Percentiles rank a stretch among this genome's conserved stretches.
Evolutionary conservation across 1,284 basidiomycete species (phyloP).

Genomic region (Vanrija humicola): DNA sequence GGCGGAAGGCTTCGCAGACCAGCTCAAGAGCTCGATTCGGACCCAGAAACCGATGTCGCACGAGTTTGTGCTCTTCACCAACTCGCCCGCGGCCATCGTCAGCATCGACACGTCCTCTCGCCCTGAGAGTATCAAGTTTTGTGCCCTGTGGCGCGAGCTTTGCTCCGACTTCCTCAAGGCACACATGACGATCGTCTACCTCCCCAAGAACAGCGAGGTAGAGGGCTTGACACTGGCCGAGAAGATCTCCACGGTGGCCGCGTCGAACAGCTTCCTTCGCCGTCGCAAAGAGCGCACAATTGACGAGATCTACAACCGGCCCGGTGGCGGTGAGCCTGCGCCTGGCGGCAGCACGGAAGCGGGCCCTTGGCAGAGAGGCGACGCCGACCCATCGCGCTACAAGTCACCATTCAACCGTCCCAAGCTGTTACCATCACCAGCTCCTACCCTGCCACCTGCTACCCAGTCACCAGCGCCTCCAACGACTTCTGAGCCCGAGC

Average conservation of each 20-base stretch:
- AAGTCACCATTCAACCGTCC: constrained; percentile 37
- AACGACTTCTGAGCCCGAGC: neutral
- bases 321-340: constrained; percentile 34
- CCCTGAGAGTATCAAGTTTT: constrained; percentile 39
- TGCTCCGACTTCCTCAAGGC: constrained; percentile 39
- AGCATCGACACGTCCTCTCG: constrained; percentile 44
- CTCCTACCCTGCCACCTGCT: neutral
- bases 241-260: constrained; percentile 44
- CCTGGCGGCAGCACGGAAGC: constrained; percentile 32
- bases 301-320: constrained; percentile 30
- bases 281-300: constrained; percentile 37
- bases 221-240: constrained; percentile 44
- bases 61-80: constrained; percentile 45
- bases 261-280: constrained; percentile 42
- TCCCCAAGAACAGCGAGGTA: constrained; percentile 36
- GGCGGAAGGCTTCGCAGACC: constrained; percentile 42
- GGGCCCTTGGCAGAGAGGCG: constrained; percentile 45
- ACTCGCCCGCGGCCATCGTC: constrained; percentile 46
- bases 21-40: constrained; percentile 35
- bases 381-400: constrained; percentile 38
- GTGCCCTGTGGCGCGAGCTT: constrained; percentile 38
- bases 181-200: constrained; percentile 43
- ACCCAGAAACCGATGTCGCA: constrained; percentile 33
- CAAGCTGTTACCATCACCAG: constrained; percentile 9
- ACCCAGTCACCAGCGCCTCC: neutral